Evolutionary conservation across 2,329 filamentous ascomycete species (phyloP).

Genomic region (Allantophomopsis cytisporea): DNA sequence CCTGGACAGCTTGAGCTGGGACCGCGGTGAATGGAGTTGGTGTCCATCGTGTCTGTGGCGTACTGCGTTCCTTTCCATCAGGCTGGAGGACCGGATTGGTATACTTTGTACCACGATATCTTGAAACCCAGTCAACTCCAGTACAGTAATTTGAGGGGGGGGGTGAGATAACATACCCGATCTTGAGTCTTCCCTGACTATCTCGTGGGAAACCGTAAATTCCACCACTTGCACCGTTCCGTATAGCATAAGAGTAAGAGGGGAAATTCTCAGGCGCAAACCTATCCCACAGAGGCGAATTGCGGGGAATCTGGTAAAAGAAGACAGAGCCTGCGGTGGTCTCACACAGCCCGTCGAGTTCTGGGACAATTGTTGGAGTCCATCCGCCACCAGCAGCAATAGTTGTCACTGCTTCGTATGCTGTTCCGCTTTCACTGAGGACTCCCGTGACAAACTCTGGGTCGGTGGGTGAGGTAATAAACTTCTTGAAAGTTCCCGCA

Average conservation of each 20-base stretch:
- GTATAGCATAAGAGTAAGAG: conserved; percentile 8
- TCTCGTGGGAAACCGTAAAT: conserved; percentile 32
- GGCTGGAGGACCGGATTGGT: conserved; percentile 19
- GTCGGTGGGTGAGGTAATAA: conserved; percentile 3
- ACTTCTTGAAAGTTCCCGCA: conserved; percentile 7
- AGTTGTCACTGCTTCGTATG: conserved; percentile 12
- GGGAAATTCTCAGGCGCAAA: conserved; percentile 21
- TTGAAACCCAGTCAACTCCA: conserved; percentile 28
- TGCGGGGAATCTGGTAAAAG: conserved; percentile 18
- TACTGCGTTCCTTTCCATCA: background rate
- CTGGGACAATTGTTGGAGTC: conserved; percentile 16
- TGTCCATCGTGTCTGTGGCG: background rate
- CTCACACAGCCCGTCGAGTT: conserved; percentile 17
- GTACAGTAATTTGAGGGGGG: conserved; percentile 3
- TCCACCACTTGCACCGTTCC: conserved; percentile 19
- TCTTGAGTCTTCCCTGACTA: conserved; percentile 25
- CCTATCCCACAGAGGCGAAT: conserved; percentile 17
- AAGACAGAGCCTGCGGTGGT: conserved; percentile 23
- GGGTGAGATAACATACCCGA: conserved; percentile 23
- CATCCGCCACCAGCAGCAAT: conserved; percentile 17
- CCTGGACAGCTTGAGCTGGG: conserved; percentile 15
- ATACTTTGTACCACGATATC: conserved; percentile 35
- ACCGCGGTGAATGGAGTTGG: conserved; percentile 9
- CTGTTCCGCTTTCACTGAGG: conserved; percentile 13
- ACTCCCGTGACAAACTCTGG: conserved; percentile 13